Evolutionary conservation across 2,329 filamentous ascomycete species (phyloP).

Genomic region (Dothideomycetes sp.): DNA sequence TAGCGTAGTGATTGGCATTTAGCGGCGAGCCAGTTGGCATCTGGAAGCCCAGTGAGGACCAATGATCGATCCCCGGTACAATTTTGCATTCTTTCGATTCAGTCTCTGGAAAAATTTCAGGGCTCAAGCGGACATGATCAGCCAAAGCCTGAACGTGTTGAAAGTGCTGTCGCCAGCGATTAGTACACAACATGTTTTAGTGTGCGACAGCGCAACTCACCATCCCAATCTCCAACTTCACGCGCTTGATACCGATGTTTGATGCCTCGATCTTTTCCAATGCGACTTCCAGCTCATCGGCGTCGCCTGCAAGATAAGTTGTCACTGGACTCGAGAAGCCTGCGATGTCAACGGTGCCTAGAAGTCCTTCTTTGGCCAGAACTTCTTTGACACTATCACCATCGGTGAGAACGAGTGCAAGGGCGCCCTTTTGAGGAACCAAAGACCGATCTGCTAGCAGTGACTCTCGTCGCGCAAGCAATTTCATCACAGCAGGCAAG

Average conservation of each 20-base stretch:
- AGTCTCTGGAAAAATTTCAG: neutral
- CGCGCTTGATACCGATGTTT: neutral
- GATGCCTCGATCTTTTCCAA: neutral
- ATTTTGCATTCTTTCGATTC: constrained; percentile 2
- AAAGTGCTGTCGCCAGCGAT: neutral
- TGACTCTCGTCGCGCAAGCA: neutral
- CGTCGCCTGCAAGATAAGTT: neutral
- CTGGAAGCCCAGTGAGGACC: constrained; percentile 2
- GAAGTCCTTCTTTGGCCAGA: neutral
- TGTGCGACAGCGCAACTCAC: neutral
- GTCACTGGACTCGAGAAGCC: neutral
- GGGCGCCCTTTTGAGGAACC: neutral
- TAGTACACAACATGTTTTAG: neutral
- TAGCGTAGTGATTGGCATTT: constrained; percentile 1
- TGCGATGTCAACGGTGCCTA: constrained; percentile 3
- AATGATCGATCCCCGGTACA: neutral
- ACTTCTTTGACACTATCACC: neutral
- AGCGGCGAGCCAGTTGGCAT: constrained; percentile 5
- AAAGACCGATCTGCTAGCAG: neutral
- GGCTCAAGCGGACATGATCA: constrained; percentile 2
- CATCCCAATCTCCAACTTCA: constrained; percentile 3
- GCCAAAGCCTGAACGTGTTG: neutral
- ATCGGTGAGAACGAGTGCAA: neutral
- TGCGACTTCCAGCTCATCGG: neutral
- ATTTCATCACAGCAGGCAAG: neutral